A percentile compares a stretch with the other conserved stretches of the same genome.
These are phyloP conservation scores for Chalara sp. DNA, from an alignment of 2,329 filamentous ascomycete species.

Conservation along the genomic window DNA sequence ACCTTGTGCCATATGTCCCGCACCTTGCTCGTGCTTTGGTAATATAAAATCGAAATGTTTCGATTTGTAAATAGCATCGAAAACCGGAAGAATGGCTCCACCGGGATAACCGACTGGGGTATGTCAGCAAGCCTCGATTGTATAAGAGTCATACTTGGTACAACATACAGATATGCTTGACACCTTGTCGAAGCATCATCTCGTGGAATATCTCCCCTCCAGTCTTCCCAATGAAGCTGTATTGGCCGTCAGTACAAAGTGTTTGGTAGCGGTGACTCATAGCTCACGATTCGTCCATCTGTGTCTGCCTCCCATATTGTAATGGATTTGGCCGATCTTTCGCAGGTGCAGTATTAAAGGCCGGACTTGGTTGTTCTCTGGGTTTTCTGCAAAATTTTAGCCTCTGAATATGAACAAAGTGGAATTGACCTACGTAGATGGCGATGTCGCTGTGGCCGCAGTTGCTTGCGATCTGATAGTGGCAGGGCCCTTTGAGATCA, in stretches of 20 bases:
- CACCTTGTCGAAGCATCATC: slow-evolving; percentile 91
- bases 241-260: slow-evolving; percentile 7
- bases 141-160: slow-evolving; percentile 10
- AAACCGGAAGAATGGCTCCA: slow-evolving; percentile 93
- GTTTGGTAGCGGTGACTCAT: slow-evolving; percentile 12
- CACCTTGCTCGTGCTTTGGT: slow-evolving; percentile 93
- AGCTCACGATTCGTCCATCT: slow-evolving; percentile 77
- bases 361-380: slow-evolving; percentile 56
- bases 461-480: slow-evolving; percentile 43
- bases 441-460: slow-evolving; percentile 33
- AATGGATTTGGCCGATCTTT: slow-evolving; percentile 45
- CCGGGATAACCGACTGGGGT: slow-evolving; percentile 76
- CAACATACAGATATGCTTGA: slow-evolving; percentile 87
- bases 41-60: slow-evolving; percentile 94
- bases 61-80: slow-evolving; percentile 98
- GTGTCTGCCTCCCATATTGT: slow-evolving; percentile 49
- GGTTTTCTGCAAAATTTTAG: slow-evolving; percentile 35
- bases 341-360: slow-evolving; percentile 44
- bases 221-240: slow-evolving; percentile 84
- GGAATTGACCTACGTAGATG: slow-evolving; percentile 19
- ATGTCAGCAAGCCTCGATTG: not conserved
- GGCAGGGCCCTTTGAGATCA: slow-evolving; percentile 31
- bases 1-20: slow-evolving; percentile 97
- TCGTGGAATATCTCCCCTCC: slow-evolving; percentile 98
- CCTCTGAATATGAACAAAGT: slow-evolving; percentile 11